A percentile compares a stretch with the other conserved stretches of the same genome.
Conservation (phyloP, 2,329 filamentous ascomycete genomes). For the Diaporthe vexans region DNA sequence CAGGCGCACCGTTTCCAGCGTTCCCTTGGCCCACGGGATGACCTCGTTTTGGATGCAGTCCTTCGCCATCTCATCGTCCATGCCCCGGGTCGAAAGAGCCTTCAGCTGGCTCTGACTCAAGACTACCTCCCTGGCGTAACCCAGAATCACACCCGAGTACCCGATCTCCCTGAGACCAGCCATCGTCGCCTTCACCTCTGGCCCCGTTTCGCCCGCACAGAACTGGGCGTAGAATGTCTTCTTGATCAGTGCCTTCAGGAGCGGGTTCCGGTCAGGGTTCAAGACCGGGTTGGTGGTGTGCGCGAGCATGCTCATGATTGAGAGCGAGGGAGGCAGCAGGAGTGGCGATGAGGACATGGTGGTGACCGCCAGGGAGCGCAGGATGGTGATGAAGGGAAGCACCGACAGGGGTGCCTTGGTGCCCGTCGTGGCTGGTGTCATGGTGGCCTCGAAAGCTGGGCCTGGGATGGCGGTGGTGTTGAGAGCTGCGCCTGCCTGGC, state of each 20-base stretch:
- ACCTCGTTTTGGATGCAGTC: conserved; percentile 72
- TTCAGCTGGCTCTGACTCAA: conserved; percentile 68
- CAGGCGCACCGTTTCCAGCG: conserved; percentile 79
- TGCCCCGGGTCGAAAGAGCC: conserved; percentile 58
- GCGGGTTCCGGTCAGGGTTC: conserved; percentile 80
- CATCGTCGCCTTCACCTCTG: conserved; percentile 77
- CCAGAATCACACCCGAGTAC: conserved; percentile 86
- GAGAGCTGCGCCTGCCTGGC: conserved; percentile 36
- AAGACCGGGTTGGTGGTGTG: conserved; percentile 76
- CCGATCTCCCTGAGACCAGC: conserved; percentile 78
- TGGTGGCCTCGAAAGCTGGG: conserved; percentile 36
- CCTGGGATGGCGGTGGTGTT: conserved; percentile 40
- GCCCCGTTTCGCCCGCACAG: conserved; percentile 82
- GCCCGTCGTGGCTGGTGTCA: conserved; percentile 39
- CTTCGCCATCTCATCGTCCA: conserved; percentile 61
- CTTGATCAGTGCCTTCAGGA: conserved; percentile 80
- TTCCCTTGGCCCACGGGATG: conserved; percentile 79
- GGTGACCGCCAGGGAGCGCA: conserved; percentile 79
- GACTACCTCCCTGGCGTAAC: conserved; percentile 87
- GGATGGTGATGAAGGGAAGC: conserved; percentile 74
- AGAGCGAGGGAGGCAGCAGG: conserved; percentile 78
- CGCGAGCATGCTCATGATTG: conserved; percentile 77
- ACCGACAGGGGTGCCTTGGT: conserved; percentile 68
- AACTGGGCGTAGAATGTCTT: conserved; percentile 93
- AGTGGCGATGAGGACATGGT: conserved; percentile 78